Base-by-base conservation (phyloP, 1,139 yeast species). In the Yamadazyma mexicana region DNA sequence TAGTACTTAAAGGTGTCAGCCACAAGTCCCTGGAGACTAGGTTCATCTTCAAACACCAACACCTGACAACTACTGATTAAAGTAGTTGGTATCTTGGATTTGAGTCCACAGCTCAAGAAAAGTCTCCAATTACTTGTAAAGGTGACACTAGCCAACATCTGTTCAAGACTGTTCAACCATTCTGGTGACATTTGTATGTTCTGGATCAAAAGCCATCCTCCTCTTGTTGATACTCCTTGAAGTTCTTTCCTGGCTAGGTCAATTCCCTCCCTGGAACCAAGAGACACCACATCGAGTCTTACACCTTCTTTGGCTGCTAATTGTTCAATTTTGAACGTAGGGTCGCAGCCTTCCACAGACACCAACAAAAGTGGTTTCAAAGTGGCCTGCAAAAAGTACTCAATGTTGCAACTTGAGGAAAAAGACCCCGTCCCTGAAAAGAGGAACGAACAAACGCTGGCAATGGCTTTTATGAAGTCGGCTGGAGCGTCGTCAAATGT, bases 241-340 rank as follows among this genome's bases (percentile, higher is more conserved):
- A 89, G 59, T 15, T 79, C 78, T 34, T 64, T 62, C 30, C 74
- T 77, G 0, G 91, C 94, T 33, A 67, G 62, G 8, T 64, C 73
- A 5, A 70, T 59, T 12, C 88, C 84, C 58, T 88, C 96, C 24
- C 60, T 60, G 0, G 96, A 79, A 0, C 97, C 97, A 77, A 89
- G 72, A 0, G 96, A 79, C 25, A 87, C 72, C 1, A 77, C 61
- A 0, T 58, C 54, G 31, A 80, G 57, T 6, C 58, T 54, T 10
- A 50, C 45, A 0, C 54, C 46, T 1, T 39, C 32, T 0, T 50
- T 46, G 4, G 48, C 46, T 0, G 86, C 79, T 11, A 79, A 48
- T 22, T 63, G 59, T 31, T 71, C 72, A 4, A 88, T 65, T 45
- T 71, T 75, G 41, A 69, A 70, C 0, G 87, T 74, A 1, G 91